These are phyloP conservation scores for Colletotrichum cuscutae DNA, from an alignment of 2,329 filamentous ascomycete species.

Conservation along the genomic window DNA sequence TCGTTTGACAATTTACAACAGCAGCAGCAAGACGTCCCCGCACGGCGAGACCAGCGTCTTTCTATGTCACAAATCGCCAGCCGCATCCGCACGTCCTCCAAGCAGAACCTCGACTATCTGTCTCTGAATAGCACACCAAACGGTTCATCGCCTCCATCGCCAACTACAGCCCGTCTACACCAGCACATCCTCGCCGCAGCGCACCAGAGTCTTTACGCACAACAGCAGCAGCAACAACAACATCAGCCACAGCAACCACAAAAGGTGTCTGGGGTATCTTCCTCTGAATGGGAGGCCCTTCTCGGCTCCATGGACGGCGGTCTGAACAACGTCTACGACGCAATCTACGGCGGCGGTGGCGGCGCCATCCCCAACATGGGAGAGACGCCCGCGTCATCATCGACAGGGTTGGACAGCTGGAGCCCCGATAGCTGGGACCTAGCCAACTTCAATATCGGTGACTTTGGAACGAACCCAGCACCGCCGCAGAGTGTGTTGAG, in stretches of 20 bases:
- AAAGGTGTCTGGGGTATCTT: slow-evolving; percentile 60
- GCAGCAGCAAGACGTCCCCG: slow-evolving; percentile 44
- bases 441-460: slow-evolving; percentile 59
- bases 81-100: slow-evolving; percentile 47
- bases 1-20: slow-evolving; percentile 59
- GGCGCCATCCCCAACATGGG: slow-evolving; percentile 57
- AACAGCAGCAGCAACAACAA: slow-evolving; percentile 41
- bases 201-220: slow-evolving; percentile 46
- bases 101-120: slow-evolving; percentile 69
- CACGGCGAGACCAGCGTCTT: slow-evolving; percentile 60
- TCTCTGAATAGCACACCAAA: slow-evolving; percentile 58
- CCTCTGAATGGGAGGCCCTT: slow-evolving; percentile 84
- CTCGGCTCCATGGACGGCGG: slow-evolving; percentile 84
- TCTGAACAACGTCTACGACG: slow-evolving; percentile 84
- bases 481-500: slow-evolving; percentile 65
- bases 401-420: slow-evolving; percentile 57
- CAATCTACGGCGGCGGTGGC: slow-evolving; percentile 74
- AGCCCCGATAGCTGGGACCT: slow-evolving; percentile 69
- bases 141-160: slow-evolving; percentile 62
- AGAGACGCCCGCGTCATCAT: slow-evolving; percentile 53
- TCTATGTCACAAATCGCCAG: slow-evolving; percentile 56
- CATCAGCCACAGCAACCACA: slow-evolving; percentile 39
- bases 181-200: slow-evolving; percentile 35
- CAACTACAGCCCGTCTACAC: slow-evolving; percentile 54
- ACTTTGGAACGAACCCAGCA: slow-evolving; percentile 54